Percentiles rank a stretch among this genome's conserved stretches.
Evolutionary conservation across 2,329 filamentous ascomycete genomes (phyloP).

Genomic region (Xylaria sp.): DNA sequence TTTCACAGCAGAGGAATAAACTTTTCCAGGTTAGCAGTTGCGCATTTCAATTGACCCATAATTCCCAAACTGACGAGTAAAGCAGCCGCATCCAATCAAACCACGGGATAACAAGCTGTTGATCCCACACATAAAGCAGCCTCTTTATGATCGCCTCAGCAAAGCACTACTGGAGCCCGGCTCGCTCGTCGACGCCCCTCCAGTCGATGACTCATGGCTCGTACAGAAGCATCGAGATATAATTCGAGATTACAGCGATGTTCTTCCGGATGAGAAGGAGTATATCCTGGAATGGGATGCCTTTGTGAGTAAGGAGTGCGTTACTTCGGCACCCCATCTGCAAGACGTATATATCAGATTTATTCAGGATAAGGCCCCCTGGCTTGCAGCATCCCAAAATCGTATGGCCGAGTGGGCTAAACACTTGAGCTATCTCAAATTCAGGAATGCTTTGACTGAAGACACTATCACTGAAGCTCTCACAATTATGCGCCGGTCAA

Average conservation of each 20-base stretch:
- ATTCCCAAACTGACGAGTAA: conserved; percentile 27
- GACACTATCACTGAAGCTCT: conserved; percentile 56
- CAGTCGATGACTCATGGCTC: conserved; percentile 63
- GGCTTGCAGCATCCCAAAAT: conserved; percentile 61
- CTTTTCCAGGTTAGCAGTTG: conserved; percentile 39
- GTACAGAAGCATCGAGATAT: conserved; percentile 68
- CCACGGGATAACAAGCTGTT: conserved; percentile 51
- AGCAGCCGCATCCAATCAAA: conserved; percentile 36
- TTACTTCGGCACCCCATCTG: conserved; percentile 64
- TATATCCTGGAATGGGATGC: conserved; percentile 69
- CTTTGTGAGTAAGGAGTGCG: conserved; percentile 61
- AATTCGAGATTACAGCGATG: conserved; percentile 66
- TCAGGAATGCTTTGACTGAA: conserved; percentile 59
- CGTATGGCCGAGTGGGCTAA: conserved; percentile 66
- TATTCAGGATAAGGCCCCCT: conserved; percentile 59
- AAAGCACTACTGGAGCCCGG: conserved; percentile 63
- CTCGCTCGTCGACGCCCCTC: conserved; percentile 56
- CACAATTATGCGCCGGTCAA: conserved; percentile 56
- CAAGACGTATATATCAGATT: conserved; percentile 64
- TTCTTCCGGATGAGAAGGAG: conserved; percentile 64
- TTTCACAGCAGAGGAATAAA: conserved; percentile 36
- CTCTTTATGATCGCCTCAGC: conserved; percentile 67
- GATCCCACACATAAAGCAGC: conserved; percentile 62
- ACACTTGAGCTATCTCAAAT: conserved; percentile 62
- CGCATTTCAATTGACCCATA: neutral